Conservation (phyloP, 1,284 basidiomycete species). For the Retiboletus fuscus region DNA sequence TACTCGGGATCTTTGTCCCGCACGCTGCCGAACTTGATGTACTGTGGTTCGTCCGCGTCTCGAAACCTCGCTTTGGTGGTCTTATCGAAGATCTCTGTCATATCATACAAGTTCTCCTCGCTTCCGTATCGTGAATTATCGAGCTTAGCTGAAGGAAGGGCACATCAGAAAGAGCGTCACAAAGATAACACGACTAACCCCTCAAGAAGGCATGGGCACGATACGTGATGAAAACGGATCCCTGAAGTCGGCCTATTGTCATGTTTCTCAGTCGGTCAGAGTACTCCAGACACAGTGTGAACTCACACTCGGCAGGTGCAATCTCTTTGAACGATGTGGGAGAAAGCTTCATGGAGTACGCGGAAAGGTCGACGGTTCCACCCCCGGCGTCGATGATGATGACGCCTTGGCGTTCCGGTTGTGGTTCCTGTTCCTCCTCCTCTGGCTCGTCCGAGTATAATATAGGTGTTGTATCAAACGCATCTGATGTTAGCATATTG, state of each 20-base stretch:
- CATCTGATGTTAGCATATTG: slow-evolving; percentile 48
- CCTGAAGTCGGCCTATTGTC: slow-evolving; percentile 46
- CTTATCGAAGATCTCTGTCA: slow-evolving; percentile 60
- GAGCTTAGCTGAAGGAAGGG: slow-evolving; percentile 48
- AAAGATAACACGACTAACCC: slow-evolving; percentile 47
- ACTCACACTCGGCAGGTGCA: slow-evolving; percentile 53
- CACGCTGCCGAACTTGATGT: slow-evolving; percentile 59
- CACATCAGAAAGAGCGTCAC: slow-evolving; percentile 26
- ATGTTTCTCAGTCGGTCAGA: neutral
- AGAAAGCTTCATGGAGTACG: slow-evolving; percentile 51
- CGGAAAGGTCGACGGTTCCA: slow-evolving; percentile 64
- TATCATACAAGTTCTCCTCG: slow-evolving; percentile 52
- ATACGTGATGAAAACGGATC: slow-evolving; percentile 55
- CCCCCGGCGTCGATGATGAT: slow-evolving; percentile 68
- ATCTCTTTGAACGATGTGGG: slow-evolving; percentile 50
- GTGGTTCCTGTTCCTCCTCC: slow-evolving; percentile 20
- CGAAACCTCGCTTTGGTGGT: slow-evolving; percentile 61
- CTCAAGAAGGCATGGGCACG: slow-evolving; percentile 53
- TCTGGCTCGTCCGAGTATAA: slow-evolving; percentile 30
- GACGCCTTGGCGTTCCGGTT: slow-evolving; percentile 48
- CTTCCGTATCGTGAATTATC: slow-evolving; percentile 42
- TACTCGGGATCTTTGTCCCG: slow-evolving; percentile 56
- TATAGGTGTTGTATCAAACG: slow-evolving; percentile 43
- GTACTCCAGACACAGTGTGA: fast-evolving
- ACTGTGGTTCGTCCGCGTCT: slow-evolving; percentile 53